Base-by-base conservation (phyloP, 495 filamentous ascomycete species). In the Pseudotulostoma volvatum region DNA sequence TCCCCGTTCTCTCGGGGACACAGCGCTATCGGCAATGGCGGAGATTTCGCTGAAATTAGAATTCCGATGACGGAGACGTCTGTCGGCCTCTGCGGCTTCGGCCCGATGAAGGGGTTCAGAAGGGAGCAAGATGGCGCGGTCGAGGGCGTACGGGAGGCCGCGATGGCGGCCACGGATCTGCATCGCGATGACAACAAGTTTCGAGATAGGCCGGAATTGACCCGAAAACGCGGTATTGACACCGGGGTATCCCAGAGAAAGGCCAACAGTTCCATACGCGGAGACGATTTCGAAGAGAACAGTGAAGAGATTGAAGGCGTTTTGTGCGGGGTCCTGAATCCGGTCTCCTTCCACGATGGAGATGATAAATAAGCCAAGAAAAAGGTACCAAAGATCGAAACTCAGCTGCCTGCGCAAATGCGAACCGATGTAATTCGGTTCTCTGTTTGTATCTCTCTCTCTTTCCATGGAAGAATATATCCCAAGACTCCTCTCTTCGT, bases 351-450 rank as follows among this genome's bases (percentile, higher is more conserved):
- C 88, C 13, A 77, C 69, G 43, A 95, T 87, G 37, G 77, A 63
- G 48, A 96, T 82, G 48, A 93, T 69, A 59, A 96, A 96, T 32
- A 82, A 66, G 0, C 85, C 88, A 11, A 93, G 54, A 46, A 88
- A 90, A 23, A 96, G 80, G 53, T 81, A 95, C 85, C 87, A 94
- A 49, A 96, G 52, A 57, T 96, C 88, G 56, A 94, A 95, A 40
- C 81, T 84, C 9, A 96, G 71, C 55, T 96, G 88, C 31, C 77
- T 74, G 7, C 85, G 79, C 48, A 95, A 69, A 67, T 96, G 88
- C 28, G 81, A 71, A 9, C 82, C 80, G 38, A 95, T 76, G 47
- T 94, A 95, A 41, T 73, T 84, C 18, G 80, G 71, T 28, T 79
- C 73, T 18, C 59, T 69, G 32, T 61, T 60, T 20, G 64, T 57